Evolutionary conservation across 345 rosid genomes (phyloP).

Genomic region (Corymbia maculata): DNA sequence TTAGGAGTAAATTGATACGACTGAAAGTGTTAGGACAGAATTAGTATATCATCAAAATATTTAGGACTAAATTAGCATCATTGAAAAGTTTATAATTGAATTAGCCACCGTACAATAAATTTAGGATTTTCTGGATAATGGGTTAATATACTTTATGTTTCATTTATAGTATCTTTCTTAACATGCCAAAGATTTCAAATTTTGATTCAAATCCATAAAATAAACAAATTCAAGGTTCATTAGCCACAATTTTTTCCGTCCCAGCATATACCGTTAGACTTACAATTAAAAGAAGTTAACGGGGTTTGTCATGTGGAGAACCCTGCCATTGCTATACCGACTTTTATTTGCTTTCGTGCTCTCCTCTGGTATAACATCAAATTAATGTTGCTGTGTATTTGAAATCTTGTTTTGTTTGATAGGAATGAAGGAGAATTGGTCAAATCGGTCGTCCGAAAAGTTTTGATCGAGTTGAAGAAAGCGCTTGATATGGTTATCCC

Average conservation of each 20-base stretch:
- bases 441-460: not conserved
- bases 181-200: too few species aligned
- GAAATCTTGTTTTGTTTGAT: not conserved
- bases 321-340: not conserved
- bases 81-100: too few species aligned
- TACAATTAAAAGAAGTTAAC: too few species aligned
- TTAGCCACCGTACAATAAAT: too few species aligned
- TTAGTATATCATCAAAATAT: too few species aligned
- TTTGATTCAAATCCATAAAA: not conserved
- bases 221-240: not conserved
- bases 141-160: not conserved
- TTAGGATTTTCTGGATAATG: too few species aligned
- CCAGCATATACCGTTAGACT: too few species aligned
- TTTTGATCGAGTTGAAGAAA: not conserved
- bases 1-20: too few species aligned
- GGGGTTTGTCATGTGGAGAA: not conserved
- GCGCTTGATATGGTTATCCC: not conserved
- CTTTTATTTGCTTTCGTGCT: not conserved
- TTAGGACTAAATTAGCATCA: too few species aligned
- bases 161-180: not conserved
- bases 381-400: not conserved
- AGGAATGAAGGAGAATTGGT: not conserved
- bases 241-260: too few species aligned
- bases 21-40: too few species aligned
- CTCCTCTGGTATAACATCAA: not conserved